Evolutionary conservation across 805 yeast genomes (phyloP).

Genomic region (Ascoidea asiatica): DNA sequence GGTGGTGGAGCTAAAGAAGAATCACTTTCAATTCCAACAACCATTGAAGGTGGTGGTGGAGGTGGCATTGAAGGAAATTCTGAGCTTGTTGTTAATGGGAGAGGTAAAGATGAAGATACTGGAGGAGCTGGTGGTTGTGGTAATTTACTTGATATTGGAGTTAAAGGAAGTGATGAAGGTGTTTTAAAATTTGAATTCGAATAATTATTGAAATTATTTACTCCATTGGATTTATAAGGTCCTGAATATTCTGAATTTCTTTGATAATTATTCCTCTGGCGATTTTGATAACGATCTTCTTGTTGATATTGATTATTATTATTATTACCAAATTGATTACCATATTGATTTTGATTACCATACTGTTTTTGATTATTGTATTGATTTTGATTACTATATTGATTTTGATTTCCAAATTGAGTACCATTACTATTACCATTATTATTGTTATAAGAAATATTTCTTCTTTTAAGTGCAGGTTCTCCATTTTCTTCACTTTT

Average conservation of each 20-base stretch:
- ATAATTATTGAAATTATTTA: too few species aligned
- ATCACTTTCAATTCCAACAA: too few species aligned
- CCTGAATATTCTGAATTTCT: slow-evolving; percentile 5
- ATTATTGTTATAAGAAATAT: neutral
- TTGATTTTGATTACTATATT: neutral
- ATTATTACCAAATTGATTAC: neutral
- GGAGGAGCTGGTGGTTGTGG: slow-evolving; percentile 3
- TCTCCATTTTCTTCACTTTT: too few species aligned
- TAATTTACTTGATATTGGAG: slow-evolving; percentile 8
- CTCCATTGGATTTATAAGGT: slow-evolving; percentile 2
- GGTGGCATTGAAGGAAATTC: neutral
- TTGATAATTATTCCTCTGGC: neutral
- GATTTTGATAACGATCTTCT: slow-evolving; percentile 5
- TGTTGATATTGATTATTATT: slow-evolving; percentile 1
- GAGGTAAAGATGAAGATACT: neutral
- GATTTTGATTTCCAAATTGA: neutral
- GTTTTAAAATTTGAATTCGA: neutral
- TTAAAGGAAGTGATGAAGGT: slow-evolving; percentile 1
- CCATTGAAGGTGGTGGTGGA: neutral
- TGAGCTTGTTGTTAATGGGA: neutral
- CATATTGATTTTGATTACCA: neutral
- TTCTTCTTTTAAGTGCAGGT: neutral
- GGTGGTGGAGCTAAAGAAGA: too few species aligned
- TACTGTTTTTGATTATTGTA: neutral
- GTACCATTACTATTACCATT: neutral